phyloP scores from a whole-genome alignment of 106 monocot species.

The Iris macrosiphon region DNA sequence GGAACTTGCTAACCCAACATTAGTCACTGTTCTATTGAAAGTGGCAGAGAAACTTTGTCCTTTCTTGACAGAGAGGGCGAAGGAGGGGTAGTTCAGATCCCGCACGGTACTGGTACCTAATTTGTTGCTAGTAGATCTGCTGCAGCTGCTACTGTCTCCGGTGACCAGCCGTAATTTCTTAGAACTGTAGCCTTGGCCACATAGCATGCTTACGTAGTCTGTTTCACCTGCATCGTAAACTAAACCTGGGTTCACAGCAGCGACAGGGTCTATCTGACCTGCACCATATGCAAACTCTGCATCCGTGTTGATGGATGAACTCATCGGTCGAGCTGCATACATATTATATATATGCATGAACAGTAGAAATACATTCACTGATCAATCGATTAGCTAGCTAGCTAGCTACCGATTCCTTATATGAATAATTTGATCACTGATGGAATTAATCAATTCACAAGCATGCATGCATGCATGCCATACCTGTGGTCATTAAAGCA shows the following conservation, averaged over 20 bases:
- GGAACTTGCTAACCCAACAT: conserved; percentile 10
- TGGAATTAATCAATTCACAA: too few relatives aligned
- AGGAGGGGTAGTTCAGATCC: conserved; percentile 18
- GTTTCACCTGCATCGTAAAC: conserved; percentile 14
- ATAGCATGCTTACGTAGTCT: conserved; percentile 12
- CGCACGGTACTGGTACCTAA: conserved; percentile 1
- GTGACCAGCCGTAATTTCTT: conserved; percentile 2
- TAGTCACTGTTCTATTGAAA: conserved; percentile 16
- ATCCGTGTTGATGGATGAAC: not conserved
- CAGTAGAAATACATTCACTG: too few relatives aligned
- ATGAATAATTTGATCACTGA: too few relatives aligned
- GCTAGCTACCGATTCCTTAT: too few relatives aligned
- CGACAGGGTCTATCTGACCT: conserved; percentile 15
- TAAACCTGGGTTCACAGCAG: conserved; percentile 8
- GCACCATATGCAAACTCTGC: conserved; percentile 20
- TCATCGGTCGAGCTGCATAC: conserved; percentile 13
- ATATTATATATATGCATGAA: too few relatives aligned
- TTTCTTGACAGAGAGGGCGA: not conserved
- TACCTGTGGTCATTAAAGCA: conserved; percentile 37
- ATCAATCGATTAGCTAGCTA: too few relatives aligned
- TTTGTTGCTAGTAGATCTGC: not conserved
- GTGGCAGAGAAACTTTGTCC: not conserved
- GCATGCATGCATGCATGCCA: too few relatives aligned
- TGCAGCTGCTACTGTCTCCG: conserved; percentile 14
- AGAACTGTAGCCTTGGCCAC: conserved; percentile 12